These are phyloP conservation scores for Globisporangium solare DNA, from an alignment of 352 stramenopile species.

Conservation along the genomic window DNA sequence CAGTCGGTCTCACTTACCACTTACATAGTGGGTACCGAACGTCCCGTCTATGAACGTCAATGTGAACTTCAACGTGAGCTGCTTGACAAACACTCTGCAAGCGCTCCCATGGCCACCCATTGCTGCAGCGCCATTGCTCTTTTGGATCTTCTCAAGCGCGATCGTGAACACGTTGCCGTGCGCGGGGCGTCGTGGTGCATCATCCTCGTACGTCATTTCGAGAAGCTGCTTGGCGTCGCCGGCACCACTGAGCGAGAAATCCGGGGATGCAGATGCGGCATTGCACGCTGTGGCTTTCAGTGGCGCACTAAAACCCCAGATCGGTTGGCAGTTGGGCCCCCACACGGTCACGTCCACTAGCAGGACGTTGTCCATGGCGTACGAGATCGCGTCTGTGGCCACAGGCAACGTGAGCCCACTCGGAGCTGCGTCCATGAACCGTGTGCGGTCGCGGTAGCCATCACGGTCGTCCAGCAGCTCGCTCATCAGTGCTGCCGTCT, in stretches of 20 bases:
- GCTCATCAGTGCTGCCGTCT: background rate
- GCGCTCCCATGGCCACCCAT: background rate
- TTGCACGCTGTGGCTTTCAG: conserved; percentile 13
- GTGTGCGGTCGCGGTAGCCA: conserved; percentile 34
- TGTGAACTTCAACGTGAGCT: conserved; percentile 35
- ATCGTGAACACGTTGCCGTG: conserved; percentile 28
- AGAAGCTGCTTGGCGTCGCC: conserved; percentile 9
- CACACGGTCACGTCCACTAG: conserved; percentile 55
- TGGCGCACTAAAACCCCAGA: conserved; percentile 42
- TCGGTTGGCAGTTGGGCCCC: conserved; percentile 37
- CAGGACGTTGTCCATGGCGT: conserved; percentile 30
- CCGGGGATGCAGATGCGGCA: background rate
- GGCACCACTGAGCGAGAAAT: conserved; percentile 24
- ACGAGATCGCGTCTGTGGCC: conserved; percentile 38
- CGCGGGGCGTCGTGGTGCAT: background rate
- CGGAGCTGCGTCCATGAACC: conserved; percentile 17
- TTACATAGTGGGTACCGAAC: conserved; percentile 41
- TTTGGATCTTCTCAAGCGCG: conserved; percentile 11
- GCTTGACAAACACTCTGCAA: conserved; percentile 25
- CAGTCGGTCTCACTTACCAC: conserved; percentile 2
- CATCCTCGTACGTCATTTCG: conserved; percentile 25
- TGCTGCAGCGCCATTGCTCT: background rate
- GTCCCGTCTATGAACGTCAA: conserved; percentile 46
- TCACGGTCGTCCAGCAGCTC: conserved; percentile 33
- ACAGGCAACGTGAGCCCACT: conserved; percentile 19